Evolutionary conservation across 1,139 yeast species (phyloP), one percentile per base, ranked within the genome.

Genomic region (Yamadazyma pseudoaaseri): DNA sequence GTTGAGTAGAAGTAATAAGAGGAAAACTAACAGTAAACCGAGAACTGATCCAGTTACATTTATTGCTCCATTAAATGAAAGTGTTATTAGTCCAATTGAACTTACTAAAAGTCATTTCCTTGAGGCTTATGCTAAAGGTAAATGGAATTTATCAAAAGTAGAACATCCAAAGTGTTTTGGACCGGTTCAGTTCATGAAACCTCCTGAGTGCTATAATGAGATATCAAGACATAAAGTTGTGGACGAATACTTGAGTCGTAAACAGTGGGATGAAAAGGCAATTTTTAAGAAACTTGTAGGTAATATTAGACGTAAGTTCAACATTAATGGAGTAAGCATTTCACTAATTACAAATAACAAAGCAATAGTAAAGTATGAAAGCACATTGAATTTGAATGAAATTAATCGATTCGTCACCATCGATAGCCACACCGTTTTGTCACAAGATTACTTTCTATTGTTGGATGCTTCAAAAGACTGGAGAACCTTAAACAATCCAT

Each of bases 371-470:
- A 77, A 78, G 48, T 64, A 62, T 44, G 73, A 74, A 37, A 66
- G 73, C 2, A 54, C 67, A 16, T 60, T 78, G 13, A 70, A 69
- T 16, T 58, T 65, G 39, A 58, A 58, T n/a, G 73, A 70, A 35
- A 63, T 78, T 27, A 76, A 83, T 5, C 60, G 86, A 33, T 61
- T 59, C 26, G 62, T 77, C 1, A 78, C 86, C 1, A 57, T 83
- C 27, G 90, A 83, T 53, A 77, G 79, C 4, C 90, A 83, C 56
- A 67, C 86, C 0, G 65, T 83, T 4, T 56, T 83, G 27, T 81
- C 89, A 0, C 58, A 62, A 9, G 77, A 69, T 1, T 64, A 66
- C 43, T 75, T 83, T 44, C 58, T 76, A 2, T 44, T 83, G 14
- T 51, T 68, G 16, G 86, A 83, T 52, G 80, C 87, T 1, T 54